These are phyloP conservation scores for Holtermannia corniformis DNA, from an alignment of 768 basidiomycete species.

Conservation along the genomic window DNA sequence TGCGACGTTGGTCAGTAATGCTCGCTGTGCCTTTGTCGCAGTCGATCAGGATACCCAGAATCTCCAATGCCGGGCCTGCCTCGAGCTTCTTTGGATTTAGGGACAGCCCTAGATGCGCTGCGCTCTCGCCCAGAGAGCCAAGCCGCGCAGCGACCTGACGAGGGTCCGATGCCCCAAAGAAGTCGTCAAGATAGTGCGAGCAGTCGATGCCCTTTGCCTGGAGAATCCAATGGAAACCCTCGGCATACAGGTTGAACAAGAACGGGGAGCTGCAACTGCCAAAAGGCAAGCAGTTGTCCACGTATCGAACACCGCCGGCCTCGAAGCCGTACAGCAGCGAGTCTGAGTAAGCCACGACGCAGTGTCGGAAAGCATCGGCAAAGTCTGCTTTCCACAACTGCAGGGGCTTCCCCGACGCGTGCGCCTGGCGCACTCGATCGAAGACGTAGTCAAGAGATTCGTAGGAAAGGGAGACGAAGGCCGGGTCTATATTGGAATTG, in stretches of 20 bases:
- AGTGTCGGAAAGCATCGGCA: slow-evolving; percentile 43
- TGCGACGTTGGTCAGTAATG: not conserved
- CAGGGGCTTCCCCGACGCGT: no score
- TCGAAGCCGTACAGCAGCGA: slow-evolving; percentile 32
- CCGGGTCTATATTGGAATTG: no score
- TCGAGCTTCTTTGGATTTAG: not conserved
- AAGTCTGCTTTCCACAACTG: slow-evolving; percentile 42
- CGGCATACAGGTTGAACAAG: slow-evolving; percentile 5
- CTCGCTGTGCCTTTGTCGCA: not conserved
- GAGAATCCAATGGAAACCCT: slow-evolving; percentile 2
- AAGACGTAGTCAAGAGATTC: no score
- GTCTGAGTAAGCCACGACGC: slow-evolving; percentile 37
- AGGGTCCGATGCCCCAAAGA: not conserved
- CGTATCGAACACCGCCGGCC: not conserved
- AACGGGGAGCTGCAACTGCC: not conserved
- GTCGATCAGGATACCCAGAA: slow-evolving; percentile 3
- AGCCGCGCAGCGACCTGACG: no score
- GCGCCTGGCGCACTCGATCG: no score
- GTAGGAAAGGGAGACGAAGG: no score
- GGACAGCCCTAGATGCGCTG: no score
- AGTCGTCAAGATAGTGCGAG: slow-evolving; percentile 5
- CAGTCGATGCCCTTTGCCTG: not conserved
- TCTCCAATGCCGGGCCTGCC: not conserved
- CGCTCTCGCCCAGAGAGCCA: no score
- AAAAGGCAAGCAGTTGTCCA: slow-evolving; percentile 1